Percentiles rank a stretch among this genome's conserved stretches.
Conservation (phyloP, 2,329 filamentous ascomycete genomes). For the Torrubiellomyces zombiae region DNA sequence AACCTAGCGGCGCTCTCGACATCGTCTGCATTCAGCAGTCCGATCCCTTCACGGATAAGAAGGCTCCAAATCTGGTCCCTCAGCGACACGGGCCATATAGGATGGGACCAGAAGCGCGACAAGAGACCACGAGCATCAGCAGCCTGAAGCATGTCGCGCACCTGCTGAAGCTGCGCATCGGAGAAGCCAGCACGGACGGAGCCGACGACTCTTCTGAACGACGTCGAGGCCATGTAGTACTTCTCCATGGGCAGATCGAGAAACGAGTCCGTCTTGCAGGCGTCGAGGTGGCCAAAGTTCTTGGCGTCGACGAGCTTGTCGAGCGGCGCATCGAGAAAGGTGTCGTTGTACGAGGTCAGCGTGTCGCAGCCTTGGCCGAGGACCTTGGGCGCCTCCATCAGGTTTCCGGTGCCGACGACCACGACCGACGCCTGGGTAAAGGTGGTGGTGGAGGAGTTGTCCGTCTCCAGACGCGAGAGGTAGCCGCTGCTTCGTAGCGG, state of each 20-base stretch:
- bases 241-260: conserved; percentile 30
- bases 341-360: conserved; percentile 25
- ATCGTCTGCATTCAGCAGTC: conserved; percentile 46
- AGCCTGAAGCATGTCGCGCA: conserved; percentile 26
- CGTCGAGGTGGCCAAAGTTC: conserved; percentile 1
- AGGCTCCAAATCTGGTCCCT: conserved; percentile 41
- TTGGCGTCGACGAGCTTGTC: conserved; percentile 14
- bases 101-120: conserved; percentile 43
- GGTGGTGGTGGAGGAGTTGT: conserved; percentile 1
- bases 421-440: conserved; percentile 36
- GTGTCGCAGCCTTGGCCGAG: conserved; percentile 3
- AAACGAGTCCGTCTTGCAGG: conserved; percentile 2
- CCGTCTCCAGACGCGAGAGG: conserved; percentile 29
- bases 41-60: conserved; percentile 35
- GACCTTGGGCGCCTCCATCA: conserved; percentile 6
- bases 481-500: conserved; percentile 41
- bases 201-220: conserved; percentile 36
- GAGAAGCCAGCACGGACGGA: conserved; percentile 19
- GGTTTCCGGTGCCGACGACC: conserved; percentile 48
- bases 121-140: conserved; percentile 36
- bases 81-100: conserved; percentile 37
- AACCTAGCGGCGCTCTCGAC: conserved; percentile 20
- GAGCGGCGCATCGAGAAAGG: conserved; percentile 51
- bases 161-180: conserved; percentile 19
- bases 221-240: conserved; percentile 48